Evolutionary conservation across 2,329 filamentous ascomycete species (phyloP).

Genomic region (Aspergillus texensis): DNA sequence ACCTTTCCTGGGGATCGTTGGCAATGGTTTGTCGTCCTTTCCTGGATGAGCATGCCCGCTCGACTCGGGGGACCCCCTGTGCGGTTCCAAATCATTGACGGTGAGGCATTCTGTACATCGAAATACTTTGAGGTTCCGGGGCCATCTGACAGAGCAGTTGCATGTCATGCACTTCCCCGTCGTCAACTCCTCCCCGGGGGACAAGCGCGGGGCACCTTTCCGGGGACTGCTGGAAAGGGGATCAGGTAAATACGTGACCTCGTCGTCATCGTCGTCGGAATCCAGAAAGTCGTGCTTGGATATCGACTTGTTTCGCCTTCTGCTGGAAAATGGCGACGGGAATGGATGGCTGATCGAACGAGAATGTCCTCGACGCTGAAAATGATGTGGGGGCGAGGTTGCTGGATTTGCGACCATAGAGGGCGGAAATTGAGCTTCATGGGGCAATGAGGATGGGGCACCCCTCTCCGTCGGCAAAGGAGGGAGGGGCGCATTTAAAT

Average conservation of each 20-base stretch:
- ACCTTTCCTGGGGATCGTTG: slow-evolving; percentile 28
- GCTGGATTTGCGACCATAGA: slow-evolving; percentile 24
- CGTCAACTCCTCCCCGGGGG: slow-evolving; percentile 61
- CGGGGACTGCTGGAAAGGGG: slow-evolving; percentile 42
- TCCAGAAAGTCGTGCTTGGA: slow-evolving; percentile 46
- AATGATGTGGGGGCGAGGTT: slow-evolving; percentile 22
- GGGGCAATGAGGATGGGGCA: slow-evolving; percentile 24
- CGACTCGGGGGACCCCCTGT: slow-evolving; percentile 27
- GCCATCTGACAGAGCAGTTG: slow-evolving; percentile 78
- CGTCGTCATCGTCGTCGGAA: slow-evolving; percentile 39
- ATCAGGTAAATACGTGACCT: slow-evolving; percentile 34
- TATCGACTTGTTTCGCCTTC: slow-evolving; percentile 57
- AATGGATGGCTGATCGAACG: slow-evolving; percentile 82
- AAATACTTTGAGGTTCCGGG: slow-evolving; percentile 71
- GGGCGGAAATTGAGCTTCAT: slow-evolving; percentile 28
- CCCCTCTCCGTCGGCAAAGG: slow-evolving; percentile 22
- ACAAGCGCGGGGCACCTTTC: slow-evolving; percentile 35
- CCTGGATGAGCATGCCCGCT: slow-evolving; percentile 20
- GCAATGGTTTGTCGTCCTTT: slow-evolving; percentile 22
- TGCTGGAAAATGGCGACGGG: slow-evolving; percentile 67
- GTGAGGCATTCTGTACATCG: slow-evolving; percentile 82
- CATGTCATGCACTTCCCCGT: slow-evolving; percentile 85
- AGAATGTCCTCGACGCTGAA: slow-evolving; percentile 47
- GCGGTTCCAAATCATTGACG: slow-evolving; percentile 73
- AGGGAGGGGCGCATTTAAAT: slow-evolving; percentile 22